Evolutionary conservation across 441 rosid species (phyloP).

Genomic region (Lepidium campestre): DNA sequence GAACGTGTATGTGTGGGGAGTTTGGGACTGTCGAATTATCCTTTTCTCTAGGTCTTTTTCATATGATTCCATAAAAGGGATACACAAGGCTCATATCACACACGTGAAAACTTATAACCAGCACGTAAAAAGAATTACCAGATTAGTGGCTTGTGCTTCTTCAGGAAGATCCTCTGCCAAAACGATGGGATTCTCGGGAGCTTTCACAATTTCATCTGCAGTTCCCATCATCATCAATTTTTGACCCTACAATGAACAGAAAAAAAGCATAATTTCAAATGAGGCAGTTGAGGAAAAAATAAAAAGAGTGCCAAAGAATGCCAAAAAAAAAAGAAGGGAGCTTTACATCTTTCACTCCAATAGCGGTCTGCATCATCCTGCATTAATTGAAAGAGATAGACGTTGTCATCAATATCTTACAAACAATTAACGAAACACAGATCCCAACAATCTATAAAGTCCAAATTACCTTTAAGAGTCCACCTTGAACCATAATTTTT

Average conservation of each 20-base stretch:
- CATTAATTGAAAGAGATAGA: background rate
- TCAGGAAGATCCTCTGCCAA: slow-evolving; percentile 71
- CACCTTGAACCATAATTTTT: slow-evolving; percentile 98
- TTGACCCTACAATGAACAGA: slow-evolving; percentile 58
- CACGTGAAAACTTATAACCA: background rate
- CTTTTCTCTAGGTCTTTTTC: background rate
- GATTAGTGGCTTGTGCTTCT: slow-evolving; percentile 40
- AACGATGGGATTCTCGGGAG: slow-evolving; percentile 85
- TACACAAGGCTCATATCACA: background rate
- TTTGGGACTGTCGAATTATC: background rate
- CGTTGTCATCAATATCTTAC: background rate
- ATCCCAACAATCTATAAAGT: background rate
- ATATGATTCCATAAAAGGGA: background rate
- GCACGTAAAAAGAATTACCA: slow-evolving; percentile 32
- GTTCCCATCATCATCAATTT: slow-evolving; percentile 99
- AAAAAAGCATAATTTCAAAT: background rate
- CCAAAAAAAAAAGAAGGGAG: background rate
- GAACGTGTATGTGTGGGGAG: background rate
- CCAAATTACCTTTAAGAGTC: slow-evolving; percentile 67
- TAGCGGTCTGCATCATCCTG: slow-evolving; percentile 89
- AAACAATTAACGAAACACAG: background rate
- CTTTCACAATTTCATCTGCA: slow-evolving; percentile 90
- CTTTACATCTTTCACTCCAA: slow-evolving; percentile 71
- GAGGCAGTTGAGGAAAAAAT: slow-evolving; percentile 42
- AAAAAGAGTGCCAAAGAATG: slow-evolving; percentile 13